Conservation (phyloP, 768 basidiomycete genomes). For the Lanmaoa pseudosensibilis region DNA sequence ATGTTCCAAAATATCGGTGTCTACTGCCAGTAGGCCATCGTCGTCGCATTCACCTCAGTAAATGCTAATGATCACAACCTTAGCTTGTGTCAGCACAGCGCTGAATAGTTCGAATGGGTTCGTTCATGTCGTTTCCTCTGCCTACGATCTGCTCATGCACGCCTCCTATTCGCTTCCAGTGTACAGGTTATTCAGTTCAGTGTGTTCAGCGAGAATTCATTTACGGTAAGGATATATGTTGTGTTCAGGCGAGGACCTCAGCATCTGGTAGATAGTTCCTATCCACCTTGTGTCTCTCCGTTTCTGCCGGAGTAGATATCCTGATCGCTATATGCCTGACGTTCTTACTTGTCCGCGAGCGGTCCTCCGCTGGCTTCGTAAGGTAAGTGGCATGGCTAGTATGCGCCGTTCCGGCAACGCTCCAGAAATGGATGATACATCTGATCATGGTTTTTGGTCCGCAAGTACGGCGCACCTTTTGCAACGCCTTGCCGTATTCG, state of each 20-base stretch:
- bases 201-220: neutral
- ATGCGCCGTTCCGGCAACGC: too few relatives aligned
- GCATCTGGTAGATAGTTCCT: neutral
- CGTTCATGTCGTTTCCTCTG: neutral
- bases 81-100: conserved; percentile 5
- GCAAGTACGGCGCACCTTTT: conserved; percentile 12
- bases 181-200: neutral
- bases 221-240: neutral
- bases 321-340: conserved; percentile 3
- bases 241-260: neutral
- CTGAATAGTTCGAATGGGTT: too few relatives aligned
- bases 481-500: conserved; percentile 8
- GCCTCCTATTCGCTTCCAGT: neutral
- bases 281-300: neutral
- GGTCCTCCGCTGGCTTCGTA: neutral
- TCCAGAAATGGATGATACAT: too few relatives aligned
- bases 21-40: neutral
- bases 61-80: neutral
- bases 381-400: neutral
- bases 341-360: conserved; percentile 5
- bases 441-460: neutral
- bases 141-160: neutral
- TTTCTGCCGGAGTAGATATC: conserved; percentile 7
- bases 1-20: neutral
- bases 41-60: neutral